Base-by-base conservation (phyloP, 345 rosid genomes). In the Euphorbia lathyris region DNA sequence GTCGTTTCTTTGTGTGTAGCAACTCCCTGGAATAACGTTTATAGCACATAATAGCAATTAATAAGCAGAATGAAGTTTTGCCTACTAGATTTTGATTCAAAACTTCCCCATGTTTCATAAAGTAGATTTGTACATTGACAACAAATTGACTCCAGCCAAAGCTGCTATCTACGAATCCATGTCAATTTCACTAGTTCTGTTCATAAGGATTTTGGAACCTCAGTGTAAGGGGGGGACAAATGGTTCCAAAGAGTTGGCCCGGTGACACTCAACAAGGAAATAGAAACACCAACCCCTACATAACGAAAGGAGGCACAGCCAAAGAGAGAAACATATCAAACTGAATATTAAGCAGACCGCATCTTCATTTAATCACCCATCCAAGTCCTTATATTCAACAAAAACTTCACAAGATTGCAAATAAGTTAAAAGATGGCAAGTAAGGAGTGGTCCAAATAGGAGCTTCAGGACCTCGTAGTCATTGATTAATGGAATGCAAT, bases 1-100 rank as follows among this genome's bases (percentile, higher is more conserved):
- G 91, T 27, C 92, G 84, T 29, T 50, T 65, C 69, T 82, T 78
- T 8, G 88, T 85, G 64, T 93, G 96, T 55, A 90, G 79, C 56
- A 79, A 90, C 66, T 93, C 91, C 96, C 97, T 87, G 85, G 19
- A 70, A 70, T 34, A 66, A 63, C 38, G 65, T 70, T n/a, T 48
- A 40, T 6, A 1, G 56, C 53, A 71, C 12, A 64, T 10, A 19
- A 40, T n/a, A 23, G 45, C 69, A 20, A 69, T 74, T 34, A 71
- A 63, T 60, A 6, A 60, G 50, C 26, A 56, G 12, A 43, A 38
- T 52, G 17, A 36, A 34, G 38, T 32, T 22, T 68, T 19, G 27
- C 56, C 57, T 60, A 22, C 43, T 51, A 23, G 27, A 43, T 65
- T 34, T 42, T 27, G 16, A 38, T 32, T 42, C 17, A 58, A 67